These are phyloP conservation scores for Reticulomyxa filosa DNA, from an alignment of 78 protist genomes.

Conservation along the genomic window DNA sequence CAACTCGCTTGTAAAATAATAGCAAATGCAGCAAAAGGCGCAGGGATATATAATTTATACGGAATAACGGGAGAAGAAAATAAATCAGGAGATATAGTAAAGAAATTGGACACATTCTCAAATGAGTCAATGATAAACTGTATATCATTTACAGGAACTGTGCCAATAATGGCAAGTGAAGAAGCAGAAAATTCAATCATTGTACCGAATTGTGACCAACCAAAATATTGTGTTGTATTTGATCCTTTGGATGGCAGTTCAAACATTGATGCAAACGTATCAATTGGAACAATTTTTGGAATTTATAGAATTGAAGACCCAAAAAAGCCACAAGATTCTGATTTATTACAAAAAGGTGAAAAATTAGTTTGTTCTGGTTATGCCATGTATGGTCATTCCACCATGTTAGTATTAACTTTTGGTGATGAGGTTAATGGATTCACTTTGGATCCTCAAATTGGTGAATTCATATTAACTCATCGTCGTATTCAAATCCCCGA, in stretches of 20 bases:
- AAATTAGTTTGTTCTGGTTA: slow-evolving; percentile 15
- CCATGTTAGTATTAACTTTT: slow-evolving; percentile 29
- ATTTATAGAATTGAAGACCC: not conserved
- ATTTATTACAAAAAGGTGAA: not conserved
- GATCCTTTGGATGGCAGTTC: slow-evolving; percentile 31
- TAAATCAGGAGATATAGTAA: no score
- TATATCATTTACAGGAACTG: no score
- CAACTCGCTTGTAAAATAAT: no score
- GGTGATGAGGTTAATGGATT: slow-evolving; percentile 17
- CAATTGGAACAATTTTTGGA: not conserved
- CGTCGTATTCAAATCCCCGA: slow-evolving; percentile 13
- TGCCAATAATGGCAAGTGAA: no score
- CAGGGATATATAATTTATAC: no score
- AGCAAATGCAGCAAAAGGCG: no score
- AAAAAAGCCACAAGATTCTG: no score
- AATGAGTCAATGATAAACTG: no score
- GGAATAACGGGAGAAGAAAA: no score
- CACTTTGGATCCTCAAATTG: slow-evolving; percentile 37
- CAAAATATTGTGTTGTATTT: not conserved
- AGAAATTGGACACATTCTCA: no score
- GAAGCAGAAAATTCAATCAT: no score
- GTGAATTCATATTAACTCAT: slow-evolving; percentile 56
- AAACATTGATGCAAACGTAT: slow-evolving; percentile 26
- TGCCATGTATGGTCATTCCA: slow-evolving; percentile 42
- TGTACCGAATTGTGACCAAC: no score